Evolutionary conservation across 2,329 filamentous ascomycete genomes (phyloP).

Genomic region (Cercospora sp.): DNA sequence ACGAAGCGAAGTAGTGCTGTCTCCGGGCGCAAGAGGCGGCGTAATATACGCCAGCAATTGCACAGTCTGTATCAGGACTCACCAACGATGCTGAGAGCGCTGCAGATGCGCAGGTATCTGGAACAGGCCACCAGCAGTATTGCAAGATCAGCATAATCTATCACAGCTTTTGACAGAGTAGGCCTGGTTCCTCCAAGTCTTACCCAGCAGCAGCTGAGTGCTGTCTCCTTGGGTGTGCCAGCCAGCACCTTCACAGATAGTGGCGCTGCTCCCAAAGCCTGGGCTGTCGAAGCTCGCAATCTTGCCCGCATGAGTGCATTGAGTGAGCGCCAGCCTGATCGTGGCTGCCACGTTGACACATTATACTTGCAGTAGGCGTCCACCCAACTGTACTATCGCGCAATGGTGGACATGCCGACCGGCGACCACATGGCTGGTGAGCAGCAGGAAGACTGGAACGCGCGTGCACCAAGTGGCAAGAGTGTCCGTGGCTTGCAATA

Average conservation of each 20-base stretch:
- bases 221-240: neutral
- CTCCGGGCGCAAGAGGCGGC: neutral
- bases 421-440: neutral
- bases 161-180: too few relatives aligned
- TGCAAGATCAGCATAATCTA: too few relatives aligned
- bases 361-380: neutral
- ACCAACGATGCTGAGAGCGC: too few relatives aligned
- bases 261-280: too few relatives aligned
- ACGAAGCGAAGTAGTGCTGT: neutral
- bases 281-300: neutral
- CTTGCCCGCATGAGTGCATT: neutral
- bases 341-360: conserved; percentile 1
- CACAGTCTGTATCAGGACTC: neutral
- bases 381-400: neutral
- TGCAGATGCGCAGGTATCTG: too few relatives aligned
- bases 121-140: too few relatives aligned
- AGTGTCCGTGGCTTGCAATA: neutral
- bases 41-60: neutral
- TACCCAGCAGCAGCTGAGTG: neutral
- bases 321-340: neutral
- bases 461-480: neutral
- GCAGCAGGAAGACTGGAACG: neutral
- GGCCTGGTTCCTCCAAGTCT: too few relatives aligned
- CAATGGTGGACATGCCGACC: neutral
- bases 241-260: neutral